A percentile compares a stretch with the other conserved stretches of the same genome.
Evolutionary conservation across 257 asterid species (phyloP).

Genomic region (Linaria vulgaris): DNA sequence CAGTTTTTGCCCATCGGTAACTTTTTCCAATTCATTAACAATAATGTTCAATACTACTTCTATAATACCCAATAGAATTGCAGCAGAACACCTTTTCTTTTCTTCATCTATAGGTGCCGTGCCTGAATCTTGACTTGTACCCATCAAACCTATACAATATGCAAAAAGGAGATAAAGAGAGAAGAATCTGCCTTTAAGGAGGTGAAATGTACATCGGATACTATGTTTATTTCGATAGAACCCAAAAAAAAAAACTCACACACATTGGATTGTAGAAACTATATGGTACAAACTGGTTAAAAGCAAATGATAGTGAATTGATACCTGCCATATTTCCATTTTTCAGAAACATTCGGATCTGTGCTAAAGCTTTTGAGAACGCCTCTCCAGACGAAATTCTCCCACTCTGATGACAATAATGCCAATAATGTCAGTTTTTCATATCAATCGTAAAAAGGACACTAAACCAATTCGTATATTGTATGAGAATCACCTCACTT

Average conservation of each 20-base stretch:
- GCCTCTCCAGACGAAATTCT: conserved; percentile 57
- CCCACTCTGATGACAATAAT: conserved; percentile 43
- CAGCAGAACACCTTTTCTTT: conserved; percentile 48
- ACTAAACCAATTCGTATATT: conserved; percentile 13
- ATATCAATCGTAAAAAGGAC: conserved; percentile 24
- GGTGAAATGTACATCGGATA: too few relatives aligned
- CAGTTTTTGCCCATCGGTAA: conserved; percentile 43
- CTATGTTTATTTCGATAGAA: too few relatives aligned
- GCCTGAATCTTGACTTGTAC: conserved; percentile 44
- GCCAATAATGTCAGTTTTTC: conserved; percentile 23
- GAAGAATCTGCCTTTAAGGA: conserved; percentile 2
- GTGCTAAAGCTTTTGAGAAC: conserved; percentile 56
- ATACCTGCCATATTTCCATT: conserved; percentile 68
- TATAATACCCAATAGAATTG: conserved; percentile 56
- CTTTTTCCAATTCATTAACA: conserved; percentile 58
- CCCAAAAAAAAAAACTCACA: background rate
- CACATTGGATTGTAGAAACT: background rate
- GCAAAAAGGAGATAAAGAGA: conserved; percentile 7
- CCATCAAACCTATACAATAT: conserved; percentile 62
- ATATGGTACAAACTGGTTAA: conserved; percentile 4
- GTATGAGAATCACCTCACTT: conserved; percentile 51
- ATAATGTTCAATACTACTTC: conserved; percentile 68
- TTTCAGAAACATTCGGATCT: conserved; percentile 60
- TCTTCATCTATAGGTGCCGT: conserved; percentile 52
- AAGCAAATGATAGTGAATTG: conserved; percentile 12